Conservation (phyloP, 2,329 filamentous ascomycete species). For the Madurella mycetomatis region DNA sequence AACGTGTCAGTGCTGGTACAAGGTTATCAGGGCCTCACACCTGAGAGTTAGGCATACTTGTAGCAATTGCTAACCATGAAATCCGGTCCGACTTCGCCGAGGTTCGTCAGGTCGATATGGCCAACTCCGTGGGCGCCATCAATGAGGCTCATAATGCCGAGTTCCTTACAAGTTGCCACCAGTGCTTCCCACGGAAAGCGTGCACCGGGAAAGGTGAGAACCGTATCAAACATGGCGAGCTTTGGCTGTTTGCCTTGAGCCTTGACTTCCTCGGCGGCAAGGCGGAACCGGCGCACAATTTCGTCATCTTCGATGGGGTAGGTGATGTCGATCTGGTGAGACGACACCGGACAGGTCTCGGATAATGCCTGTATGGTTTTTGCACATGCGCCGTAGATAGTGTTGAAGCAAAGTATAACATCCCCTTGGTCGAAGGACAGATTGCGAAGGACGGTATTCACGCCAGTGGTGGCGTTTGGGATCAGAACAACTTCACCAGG, state of each 20-base stretch:
- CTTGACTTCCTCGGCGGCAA: conserved; percentile 46
- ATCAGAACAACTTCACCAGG: conserved; percentile 61
- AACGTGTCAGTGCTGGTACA: too few relatives aligned
- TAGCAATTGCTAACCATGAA: too few relatives aligned
- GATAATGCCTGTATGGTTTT: too few relatives aligned
- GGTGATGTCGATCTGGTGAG: conserved; percentile 47
- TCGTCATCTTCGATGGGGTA: conserved; percentile 59
- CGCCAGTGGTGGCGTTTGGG: conserved; percentile 67
- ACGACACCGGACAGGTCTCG: conserved; percentile 20
- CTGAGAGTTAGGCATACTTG: too few relatives aligned
- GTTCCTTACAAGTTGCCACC: conserved; percentile 50
- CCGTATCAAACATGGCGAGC: conserved; percentile 65
- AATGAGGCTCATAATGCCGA: conserved; percentile 59
- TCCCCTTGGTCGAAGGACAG: conserved; percentile 56
- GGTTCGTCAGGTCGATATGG: conserved; percentile 58
- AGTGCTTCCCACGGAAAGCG: conserved; percentile 65
- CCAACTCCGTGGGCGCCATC: conserved; percentile 71
- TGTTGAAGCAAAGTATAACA: conserved; percentile 45
- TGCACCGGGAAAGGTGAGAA: conserved; percentile 64
- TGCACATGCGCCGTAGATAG: too few relatives aligned
- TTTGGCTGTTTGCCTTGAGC: conserved; percentile 49
- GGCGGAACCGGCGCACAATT: conserved; percentile 49
- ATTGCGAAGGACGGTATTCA: conserved; percentile 66
- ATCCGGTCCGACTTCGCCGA: conserved; percentile 32
- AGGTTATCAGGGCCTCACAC: too few relatives aligned